These are phyloP conservation scores for Fusarium brevicatenulatum DNA, from an alignment of 2,329 filamentous ascomycete genomes.

Conservation along the genomic window DNA sequence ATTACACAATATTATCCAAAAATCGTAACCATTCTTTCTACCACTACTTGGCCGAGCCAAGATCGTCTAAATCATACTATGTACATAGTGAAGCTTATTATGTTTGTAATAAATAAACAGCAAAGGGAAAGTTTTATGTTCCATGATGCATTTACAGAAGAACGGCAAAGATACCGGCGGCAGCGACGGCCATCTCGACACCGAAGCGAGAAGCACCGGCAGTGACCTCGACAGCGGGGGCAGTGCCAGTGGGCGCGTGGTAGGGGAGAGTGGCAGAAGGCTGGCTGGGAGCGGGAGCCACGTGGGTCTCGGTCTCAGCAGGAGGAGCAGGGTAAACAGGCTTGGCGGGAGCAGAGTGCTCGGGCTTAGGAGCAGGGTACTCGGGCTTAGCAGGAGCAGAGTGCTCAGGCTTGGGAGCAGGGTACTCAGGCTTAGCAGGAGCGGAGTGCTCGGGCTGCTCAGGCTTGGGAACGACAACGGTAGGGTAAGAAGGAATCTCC, in stretches of 20 bases:
- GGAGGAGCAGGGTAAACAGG: no score
- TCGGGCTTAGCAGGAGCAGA: conserved; percentile 14
- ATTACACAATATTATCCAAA: conserved; percentile 32
- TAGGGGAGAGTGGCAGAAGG: conserved; percentile 37
- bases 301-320: conserved; percentile 14
- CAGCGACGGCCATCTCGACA: conserved; percentile 45
- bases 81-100: conserved; percentile 46
- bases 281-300: conserved; percentile 29
- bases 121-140: conserved; percentile 31
- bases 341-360: neutral
- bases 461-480: conserved; percentile 25
- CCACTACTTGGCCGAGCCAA: conserved; percentile 35
- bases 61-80: conserved; percentile 45
- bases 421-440: conserved; percentile 13
- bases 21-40: conserved; percentile 43
- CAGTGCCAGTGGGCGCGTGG: conserved; percentile 29
- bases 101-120: conserved; percentile 38
- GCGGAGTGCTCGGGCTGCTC: conserved; percentile 1
- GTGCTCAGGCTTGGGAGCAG: conserved; percentile 22
- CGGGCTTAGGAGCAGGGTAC: neutral
- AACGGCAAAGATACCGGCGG: conserved; percentile 48
- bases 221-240: conserved; percentile 41
- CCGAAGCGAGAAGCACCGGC: conserved; percentile 49
- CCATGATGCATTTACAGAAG: conserved; percentile 47
- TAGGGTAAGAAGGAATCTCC: conserved; percentile 36